phyloP scores from a whole-genome alignment of 192 early-diverging fungal genomes.

The Jimgerdemannia lactiflua region DNA sequence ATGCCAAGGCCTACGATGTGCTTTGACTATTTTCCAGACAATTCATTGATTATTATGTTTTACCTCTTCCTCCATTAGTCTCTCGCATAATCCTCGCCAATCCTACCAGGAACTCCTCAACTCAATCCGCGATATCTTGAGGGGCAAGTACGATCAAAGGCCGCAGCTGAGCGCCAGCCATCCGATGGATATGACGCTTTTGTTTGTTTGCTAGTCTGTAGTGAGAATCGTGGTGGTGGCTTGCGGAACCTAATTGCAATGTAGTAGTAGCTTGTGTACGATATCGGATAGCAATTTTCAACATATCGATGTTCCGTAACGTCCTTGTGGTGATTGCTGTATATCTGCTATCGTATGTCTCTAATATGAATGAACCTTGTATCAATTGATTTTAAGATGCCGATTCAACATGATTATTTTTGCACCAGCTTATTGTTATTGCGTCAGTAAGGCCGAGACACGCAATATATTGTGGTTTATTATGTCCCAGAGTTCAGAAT shows the following conservation, averaged over 20 bases:
- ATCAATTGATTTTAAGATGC: neutral
- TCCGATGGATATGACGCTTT: conserved; percentile 59
- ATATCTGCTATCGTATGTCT: no score
- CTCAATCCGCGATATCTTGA: conserved; percentile 62
- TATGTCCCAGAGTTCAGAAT: no score
- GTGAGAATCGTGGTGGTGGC: neutral
- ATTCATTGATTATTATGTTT: no score
- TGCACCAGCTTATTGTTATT: no score
- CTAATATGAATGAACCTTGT: no score
- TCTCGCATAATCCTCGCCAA: conserved; percentile 54
- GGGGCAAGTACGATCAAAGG: conserved; percentile 65
- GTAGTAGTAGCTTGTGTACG: no score
- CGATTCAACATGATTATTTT: neutral
- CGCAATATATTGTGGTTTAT: no score
- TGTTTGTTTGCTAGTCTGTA: conserved; percentile 18
- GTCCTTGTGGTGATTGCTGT: no score
- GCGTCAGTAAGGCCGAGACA: no score
- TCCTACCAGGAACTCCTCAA: conserved; percentile 72
- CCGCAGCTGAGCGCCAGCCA: conserved; percentile 73
- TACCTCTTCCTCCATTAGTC: conserved; percentile 13
- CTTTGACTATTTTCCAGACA: neutral
- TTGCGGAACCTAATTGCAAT: no score
- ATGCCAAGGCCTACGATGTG: neutral
- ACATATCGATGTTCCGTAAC: no score
- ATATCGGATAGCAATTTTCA: no score